phyloP scores from a whole-genome alignment of 768 basidiomycete species.

The Mycena olivaceomarginata region DNA sequence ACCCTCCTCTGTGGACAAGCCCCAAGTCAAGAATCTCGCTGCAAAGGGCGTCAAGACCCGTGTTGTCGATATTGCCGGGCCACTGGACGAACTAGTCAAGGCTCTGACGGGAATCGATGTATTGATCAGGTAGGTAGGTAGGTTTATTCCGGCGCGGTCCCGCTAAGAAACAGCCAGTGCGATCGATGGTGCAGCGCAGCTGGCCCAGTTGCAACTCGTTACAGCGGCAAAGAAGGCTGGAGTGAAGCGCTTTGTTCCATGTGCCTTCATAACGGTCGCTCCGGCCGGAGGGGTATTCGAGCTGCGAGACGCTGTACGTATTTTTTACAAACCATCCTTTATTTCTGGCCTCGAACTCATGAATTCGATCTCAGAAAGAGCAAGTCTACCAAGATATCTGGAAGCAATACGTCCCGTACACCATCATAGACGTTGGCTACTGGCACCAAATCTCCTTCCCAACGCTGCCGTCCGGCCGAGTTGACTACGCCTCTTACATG shows the following conservation, averaged over 20 bases:
- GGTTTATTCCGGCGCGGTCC: no score
- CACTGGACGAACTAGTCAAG: neutral
- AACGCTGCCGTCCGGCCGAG: neutral
- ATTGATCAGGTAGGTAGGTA: neutral
- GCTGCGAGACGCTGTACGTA: constrained; percentile 6
- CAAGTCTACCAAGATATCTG: constrained; percentile 49
- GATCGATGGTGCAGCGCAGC: neutral
- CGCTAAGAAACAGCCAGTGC: neutral
- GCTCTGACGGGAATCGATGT: constrained; percentile 16
- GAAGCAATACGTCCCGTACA: constrained; percentile 49
- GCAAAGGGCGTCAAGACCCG: constrained; percentile 2
- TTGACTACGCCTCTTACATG: neutral
- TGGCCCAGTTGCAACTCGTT: constrained; percentile 6
- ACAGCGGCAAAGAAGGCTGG: constrained; percentile 18
- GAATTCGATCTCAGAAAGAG: constrained; percentile 47
- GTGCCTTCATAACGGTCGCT: neutral
- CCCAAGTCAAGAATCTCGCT: constrained; percentile 4
- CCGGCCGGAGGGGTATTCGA: neutral
- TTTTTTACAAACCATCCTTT: neutral
- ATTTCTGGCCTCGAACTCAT: no score
- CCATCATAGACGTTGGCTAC: constrained; percentile 42
- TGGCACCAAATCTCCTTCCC: constrained; percentile 11
- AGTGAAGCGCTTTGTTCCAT: constrained; percentile 5
- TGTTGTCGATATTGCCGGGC: neutral
- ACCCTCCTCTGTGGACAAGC: neutral